Base-by-base conservation (phyloP, 805 yeast genomes). In the Candida parachauliodes region DNA sequence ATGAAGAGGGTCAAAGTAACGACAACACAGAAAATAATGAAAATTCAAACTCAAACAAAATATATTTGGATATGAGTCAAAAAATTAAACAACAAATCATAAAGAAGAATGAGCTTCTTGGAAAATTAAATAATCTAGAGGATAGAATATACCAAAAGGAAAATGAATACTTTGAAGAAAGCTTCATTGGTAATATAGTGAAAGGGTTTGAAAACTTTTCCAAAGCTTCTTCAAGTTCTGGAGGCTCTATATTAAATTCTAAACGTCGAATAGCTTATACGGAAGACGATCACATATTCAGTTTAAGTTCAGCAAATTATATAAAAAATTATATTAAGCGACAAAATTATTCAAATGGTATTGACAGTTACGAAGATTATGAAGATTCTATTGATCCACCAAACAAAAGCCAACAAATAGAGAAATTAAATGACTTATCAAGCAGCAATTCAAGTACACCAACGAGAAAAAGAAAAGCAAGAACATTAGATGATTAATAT, bases 121-220 rank as follows among this genome's bases (percentile, higher is more conserved):
- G 74, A 21, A 76, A 77, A 46, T 69, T 82, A 33, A 74, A 75
- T 16, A 60, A 59, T 31, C 55, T 88, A 5, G 96, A 89, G 52
- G 96, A 88, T 45, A 76, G 77, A 36, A 81, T 89, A 5, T 88
- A 79, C 61, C 82, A 79, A 33, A 77, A 78, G 46, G 98, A 89
- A 54, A 79, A 83, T 8, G 75, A 77, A 10, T 89, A 89, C 54
- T 75, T 89, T 32, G 76, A 82, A 20, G 88, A 83, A 36, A 77
- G 87, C 41, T 59, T 70, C 20, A 76, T 76, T 39, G 89, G 96
- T 0, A 89, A 87, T 57, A 82, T 91, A 19, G 83, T 88, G n/a
- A 83, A 83, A 45, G 98, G 98, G 1, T 89, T 88, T 51, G 96
- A 89, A 34, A 83, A 78, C 49, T 83, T 85, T 52, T 70, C 81